Conservation (phyloP, 176 grass and related monocot genomes). For the Raddia distichophylla region DNA sequence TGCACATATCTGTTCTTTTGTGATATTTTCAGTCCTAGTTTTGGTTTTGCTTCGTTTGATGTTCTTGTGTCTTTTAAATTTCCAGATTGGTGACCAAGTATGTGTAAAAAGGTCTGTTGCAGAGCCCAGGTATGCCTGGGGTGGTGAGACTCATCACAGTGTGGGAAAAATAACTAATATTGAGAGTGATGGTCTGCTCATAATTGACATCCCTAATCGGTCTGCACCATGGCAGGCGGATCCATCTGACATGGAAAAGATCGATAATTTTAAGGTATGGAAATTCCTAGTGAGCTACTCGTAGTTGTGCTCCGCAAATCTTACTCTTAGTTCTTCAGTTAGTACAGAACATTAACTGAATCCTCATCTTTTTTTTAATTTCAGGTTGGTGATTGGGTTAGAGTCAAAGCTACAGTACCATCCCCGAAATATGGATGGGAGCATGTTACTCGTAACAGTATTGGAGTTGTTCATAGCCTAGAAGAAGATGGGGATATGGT, state of each 20-base stretch:
- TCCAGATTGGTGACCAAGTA: constrained; percentile 94
- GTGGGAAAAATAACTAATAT: constrained; percentile 95
- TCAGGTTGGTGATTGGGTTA: constrained; percentile 98
- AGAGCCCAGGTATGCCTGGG: constrained; percentile 97
- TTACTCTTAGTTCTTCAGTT: neutral
- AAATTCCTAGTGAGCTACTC: constrained; percentile 13
- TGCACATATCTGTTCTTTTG: constrained; percentile 9
- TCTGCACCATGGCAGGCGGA: constrained; percentile 75
- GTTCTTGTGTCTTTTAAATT: constrained; percentile 29
- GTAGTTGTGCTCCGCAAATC: neutral
- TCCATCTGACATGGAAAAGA: constrained; percentile 99
- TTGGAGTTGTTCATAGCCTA: constrained; percentile 90
- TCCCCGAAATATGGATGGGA: constrained; percentile 99
- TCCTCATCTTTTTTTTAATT: constrained; percentile 33
- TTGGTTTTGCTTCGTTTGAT: constrained; percentile 40
- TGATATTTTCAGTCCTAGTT: neutral
- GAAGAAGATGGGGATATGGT: constrained; percentile 97
- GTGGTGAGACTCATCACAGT: constrained; percentile 98
- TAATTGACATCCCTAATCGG: constrained; percentile 85
- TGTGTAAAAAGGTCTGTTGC: constrained; percentile 97
- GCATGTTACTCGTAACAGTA: constrained; percentile 86
- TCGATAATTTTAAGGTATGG: constrained; percentile 89
- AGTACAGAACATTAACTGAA: constrained; percentile 20
- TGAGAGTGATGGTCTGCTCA: constrained; percentile 76
- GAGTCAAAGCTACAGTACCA: constrained; percentile 88